A percentile compares a stretch with the other conserved stretches of the same genome.
Conservation (phyloP, 1,139 yeast genomes). For the Yamadazyma oceani region DNA sequence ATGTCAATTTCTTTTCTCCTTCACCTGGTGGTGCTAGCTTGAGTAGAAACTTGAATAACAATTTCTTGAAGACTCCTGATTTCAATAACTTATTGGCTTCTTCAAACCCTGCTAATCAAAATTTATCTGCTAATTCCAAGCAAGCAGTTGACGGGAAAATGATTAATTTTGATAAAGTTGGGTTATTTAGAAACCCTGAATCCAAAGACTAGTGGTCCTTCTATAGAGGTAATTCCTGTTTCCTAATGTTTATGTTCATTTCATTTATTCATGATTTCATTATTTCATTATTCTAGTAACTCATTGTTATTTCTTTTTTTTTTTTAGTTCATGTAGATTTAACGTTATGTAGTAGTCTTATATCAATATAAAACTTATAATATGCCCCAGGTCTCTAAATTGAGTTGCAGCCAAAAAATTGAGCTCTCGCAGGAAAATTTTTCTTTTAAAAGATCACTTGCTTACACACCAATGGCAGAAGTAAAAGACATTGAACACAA, state of each 20-base stretch:
- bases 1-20: conserved; percentile 75
- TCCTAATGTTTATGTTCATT: conserved; percentile 1
- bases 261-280: no score
- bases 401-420: conserved; percentile 2
- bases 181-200: conserved; percentile 18
- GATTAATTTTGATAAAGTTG: conserved; percentile 45
- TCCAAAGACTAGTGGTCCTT: conserved; percentile 11
- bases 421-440: no score
- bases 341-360: no score
- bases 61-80: conserved; percentile 45
- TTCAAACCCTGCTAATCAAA: conserved; percentile 9
- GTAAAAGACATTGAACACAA: conserved; percentile 14
- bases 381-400: no score
- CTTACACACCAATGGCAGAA: conserved; percentile 6
- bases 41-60: conserved; percentile 20
- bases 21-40: conserved; percentile 53
- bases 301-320: no score
- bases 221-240: no score
- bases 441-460: not conserved
- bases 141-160: conserved; percentile 44
- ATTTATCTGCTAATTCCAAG: conserved; percentile 9
- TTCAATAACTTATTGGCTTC: conserved; percentile 31
- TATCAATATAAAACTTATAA: no score
- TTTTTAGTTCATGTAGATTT: no score
- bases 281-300: no score